A percentile compares a stretch with the other conserved stretches of the same genome.
These are phyloP conservation scores for Solanum hybrid DNA, from an alignment of 305 asterid species.

Conservation along the genomic window DNA sequence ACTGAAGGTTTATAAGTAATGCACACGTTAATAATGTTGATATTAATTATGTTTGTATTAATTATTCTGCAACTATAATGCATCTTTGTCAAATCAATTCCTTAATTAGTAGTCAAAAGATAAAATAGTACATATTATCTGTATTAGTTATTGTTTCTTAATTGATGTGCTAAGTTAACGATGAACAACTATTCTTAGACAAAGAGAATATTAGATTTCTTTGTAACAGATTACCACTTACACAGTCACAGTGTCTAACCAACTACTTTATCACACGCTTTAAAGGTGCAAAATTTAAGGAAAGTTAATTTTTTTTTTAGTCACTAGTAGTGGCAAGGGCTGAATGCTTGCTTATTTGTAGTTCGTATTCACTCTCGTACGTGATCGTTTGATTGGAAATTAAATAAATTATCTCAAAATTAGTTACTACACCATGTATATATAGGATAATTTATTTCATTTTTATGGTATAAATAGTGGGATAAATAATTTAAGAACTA, in stretches of 20 bases:
- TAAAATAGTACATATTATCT: too few species aligned
- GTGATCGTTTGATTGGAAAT: too few species aligned
- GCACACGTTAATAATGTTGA: neutral
- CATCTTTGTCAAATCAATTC: too few species aligned
- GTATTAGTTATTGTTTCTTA: too few species aligned
- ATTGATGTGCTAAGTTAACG: neutral
- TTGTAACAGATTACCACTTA: neutral
- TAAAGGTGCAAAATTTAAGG: neutral
- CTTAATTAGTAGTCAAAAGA: too few species aligned
- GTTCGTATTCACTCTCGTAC: neutral
- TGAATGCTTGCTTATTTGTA: neutral
- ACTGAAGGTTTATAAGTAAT: neutral
- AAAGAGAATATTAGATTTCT: too few species aligned
- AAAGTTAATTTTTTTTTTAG: neutral
- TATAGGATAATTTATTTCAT: too few species aligned
- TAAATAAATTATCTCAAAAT: too few species aligned
- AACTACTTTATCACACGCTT: neutral
- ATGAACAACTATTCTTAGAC: too few species aligned
- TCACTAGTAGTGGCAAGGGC: neutral
- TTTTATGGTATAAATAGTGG: rapidly evolving
- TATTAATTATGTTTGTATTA: too few species aligned
- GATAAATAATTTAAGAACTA: too few species aligned
- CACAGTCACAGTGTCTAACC: neutral
- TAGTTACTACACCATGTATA: neutral
- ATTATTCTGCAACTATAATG: too few species aligned